Evolutionary conservation across 768 basidiomycete species (phyloP).

Genomic region (Trichaptum fuscoviolaceum): DNA sequence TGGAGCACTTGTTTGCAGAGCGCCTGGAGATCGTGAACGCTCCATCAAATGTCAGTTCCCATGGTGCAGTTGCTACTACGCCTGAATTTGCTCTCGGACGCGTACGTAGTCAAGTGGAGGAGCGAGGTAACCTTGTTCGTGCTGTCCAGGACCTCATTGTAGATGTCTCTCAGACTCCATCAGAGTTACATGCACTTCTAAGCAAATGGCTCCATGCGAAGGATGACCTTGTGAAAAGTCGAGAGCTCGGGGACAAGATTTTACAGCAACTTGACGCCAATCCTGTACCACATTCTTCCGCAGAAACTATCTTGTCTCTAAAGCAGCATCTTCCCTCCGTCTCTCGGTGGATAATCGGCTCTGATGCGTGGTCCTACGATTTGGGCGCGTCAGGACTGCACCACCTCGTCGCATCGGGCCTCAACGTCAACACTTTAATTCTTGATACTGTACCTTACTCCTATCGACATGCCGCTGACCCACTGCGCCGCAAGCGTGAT

Average conservation of each 20-base stretch:
- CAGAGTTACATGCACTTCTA: conserved; percentile 64
- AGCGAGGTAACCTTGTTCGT: conserved; percentile 60
- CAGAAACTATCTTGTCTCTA: conserved; percentile 53
- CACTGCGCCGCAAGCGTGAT: conserved; percentile 85
- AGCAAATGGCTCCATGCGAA: conserved; percentile 76
- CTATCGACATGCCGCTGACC: conserved; percentile 60
- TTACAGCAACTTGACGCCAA: conserved; percentile 40
- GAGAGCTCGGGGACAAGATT: conserved; percentile 52
- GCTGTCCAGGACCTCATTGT: conserved; percentile 64
- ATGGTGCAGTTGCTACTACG: conserved; percentile 76
- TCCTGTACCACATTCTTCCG: conserved; percentile 34
- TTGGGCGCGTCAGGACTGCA: conserved; percentile 93
- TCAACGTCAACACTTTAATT: conserved; percentile 93
- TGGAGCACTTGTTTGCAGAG: conserved; percentile 72
- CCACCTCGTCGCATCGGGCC: conserved; percentile 85
- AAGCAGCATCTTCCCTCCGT: conserved; percentile 57
- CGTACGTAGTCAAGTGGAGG: conserved; percentile 75
- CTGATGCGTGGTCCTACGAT: conserved; percentile 97
- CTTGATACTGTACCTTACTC: conserved; percentile 92
- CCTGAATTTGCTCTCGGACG: conserved; percentile 95
- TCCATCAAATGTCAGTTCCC: conserved; percentile 61
- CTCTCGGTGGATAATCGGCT: conserved; percentile 96
- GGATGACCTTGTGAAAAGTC: conserved; percentile 64
- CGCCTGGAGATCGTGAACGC: conserved; percentile 84
- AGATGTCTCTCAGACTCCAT: conserved; percentile 35